Base-by-base conservation (phyloP, 305 asterid species). In the Andrographis paniculata region DNA sequence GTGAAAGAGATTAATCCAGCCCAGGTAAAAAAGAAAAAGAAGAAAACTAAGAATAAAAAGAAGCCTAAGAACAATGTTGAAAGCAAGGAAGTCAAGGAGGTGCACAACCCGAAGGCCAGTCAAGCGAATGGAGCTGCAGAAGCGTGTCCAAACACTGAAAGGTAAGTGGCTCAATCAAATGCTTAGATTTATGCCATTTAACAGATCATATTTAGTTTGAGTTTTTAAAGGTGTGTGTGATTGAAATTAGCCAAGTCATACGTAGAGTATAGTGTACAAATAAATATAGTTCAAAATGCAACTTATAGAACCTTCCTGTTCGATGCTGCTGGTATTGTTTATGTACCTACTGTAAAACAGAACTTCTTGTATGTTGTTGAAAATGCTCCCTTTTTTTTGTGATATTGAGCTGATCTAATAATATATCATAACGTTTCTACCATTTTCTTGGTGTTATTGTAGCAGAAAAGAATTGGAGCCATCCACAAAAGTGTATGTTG, bases 401-500 rank as follows among this genome's bases (percentile, higher is more conserved):
- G 30, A 23, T 16, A 28, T 38, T 17, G 40, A 18, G 44, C 48
- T 17, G 7, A 50, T 6, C n/a, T 33, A 33, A 7, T 33, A 11
- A 6, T 2, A 6, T 10, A 2, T 33, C 1, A 27, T 33, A 50
- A 18, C 13, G 4, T 63, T 41, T 15, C 16, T 41, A 6, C 6
- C 15, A 13, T 46, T 49, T 16, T 42, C 17, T 54, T 47, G 23
- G 48, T 15, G 11, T 46, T 51, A 6, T 60, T 70, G 20, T 73
- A 71, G 77, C 60, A 72, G 74, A 48, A 71, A 66, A 59, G 64
- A 52, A 42, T 15, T 30, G 36, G 77, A 77, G 69, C 53, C 55
- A 20, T 58, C 77, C 53, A 64, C 60, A 12, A 91, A 79, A 66
- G 75, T 91, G 59, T 91, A 79, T 73, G 96, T 74, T 45, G 99